A percentile compares a stretch with the other conserved stretches of the same genome.
Conservation (phyloP, 768 basidiomycete genomes). For the Tylopilus cervinicoccineus region DNA sequence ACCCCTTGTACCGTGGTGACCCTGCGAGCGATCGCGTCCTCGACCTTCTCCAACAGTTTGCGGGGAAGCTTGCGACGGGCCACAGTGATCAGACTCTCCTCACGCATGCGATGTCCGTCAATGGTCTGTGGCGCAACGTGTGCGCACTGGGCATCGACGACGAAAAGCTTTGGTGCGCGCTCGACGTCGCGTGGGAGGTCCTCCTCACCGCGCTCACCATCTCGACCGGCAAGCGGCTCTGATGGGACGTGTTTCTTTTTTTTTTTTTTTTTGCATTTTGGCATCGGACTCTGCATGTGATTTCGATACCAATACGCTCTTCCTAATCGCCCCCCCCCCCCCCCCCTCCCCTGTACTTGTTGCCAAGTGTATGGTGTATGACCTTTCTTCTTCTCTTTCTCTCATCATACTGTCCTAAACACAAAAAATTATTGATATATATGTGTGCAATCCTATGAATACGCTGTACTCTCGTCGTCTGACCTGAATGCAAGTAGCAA, state of each 20-base stretch:
- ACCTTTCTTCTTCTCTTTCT: neutral
- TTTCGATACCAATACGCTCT: neutral
- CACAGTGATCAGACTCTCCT: constrained; percentile 30
- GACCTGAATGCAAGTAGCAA: neutral
- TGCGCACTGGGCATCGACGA: constrained; percentile 50
- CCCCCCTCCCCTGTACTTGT: neutral
- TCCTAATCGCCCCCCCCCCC: constrained; percentile 6
- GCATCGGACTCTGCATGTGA: neutral
- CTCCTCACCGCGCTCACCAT: constrained; percentile 39
- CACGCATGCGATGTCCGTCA: constrained; percentile 32
- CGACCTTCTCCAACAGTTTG: constrained; percentile 11
- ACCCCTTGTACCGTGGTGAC: constrained; percentile 21
- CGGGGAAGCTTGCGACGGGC: constrained; percentile 14
- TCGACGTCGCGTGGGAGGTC: constrained; percentile 50
- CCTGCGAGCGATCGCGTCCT: constrained; percentile 17
- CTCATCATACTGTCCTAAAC: neutral
- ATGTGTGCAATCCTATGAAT: constrained; percentile 15
- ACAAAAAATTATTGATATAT: constrained; percentile 25
- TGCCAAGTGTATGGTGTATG: constrained; percentile 26
- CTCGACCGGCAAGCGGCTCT: constrained; percentile 21
- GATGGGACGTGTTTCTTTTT: neutral
- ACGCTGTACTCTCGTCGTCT: constrained; percentile 1
- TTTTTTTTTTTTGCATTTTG: neutral
- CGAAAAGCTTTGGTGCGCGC: constrained; percentile 40
- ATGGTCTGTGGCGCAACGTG: constrained; percentile 51